Conservation (phyloP, 257 asterid genomes). For the Buddleja alternifolia region DNA sequence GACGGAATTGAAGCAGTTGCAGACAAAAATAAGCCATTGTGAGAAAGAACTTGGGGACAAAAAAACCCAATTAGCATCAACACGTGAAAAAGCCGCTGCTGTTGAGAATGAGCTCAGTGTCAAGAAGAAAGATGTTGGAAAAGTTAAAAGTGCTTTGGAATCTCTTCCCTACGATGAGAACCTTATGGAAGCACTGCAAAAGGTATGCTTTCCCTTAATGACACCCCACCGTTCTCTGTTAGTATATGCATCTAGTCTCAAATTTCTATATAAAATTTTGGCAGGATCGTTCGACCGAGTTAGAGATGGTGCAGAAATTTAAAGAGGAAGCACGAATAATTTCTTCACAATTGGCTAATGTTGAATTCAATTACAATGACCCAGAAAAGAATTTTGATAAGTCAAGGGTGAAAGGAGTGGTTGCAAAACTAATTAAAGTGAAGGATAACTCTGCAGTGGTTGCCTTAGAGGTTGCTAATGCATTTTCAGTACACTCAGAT, state of each 20-base stretch:
- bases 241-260: constrained; percentile 26
- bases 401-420: constrained; percentile 95
- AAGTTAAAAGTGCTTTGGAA: constrained; percentile 64
- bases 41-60: constrained; percentile 87
- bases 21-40: constrained; percentile 78
- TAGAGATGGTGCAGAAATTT: constrained; percentile 75
- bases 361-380: constrained; percentile 73
- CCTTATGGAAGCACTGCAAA: constrained; percentile 84
- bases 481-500: constrained; percentile 3
- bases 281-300: constrained; percentile 74
- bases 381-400: constrained; percentile 82
- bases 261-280: constrained; percentile 29
- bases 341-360: constrained; percentile 75
- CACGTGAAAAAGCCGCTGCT: constrained; percentile 77
- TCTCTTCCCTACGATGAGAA: constrained; percentile 74
- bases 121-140: constrained; percentile 68
- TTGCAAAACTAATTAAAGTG: constrained; percentile 90
- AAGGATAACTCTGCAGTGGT: constrained; percentile 80
- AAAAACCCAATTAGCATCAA: constrained; percentile 54
- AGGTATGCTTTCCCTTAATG: constrained; percentile 44
- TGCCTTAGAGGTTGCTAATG: constrained; percentile 80
- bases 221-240: constrained; percentile 16
- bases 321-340: constrained; percentile 71
- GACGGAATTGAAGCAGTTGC: constrained; percentile 94
- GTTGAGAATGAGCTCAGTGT: constrained; percentile 67